phyloP scores from a whole-genome alignment of 1,284 basidiomycete species.

The Puccinia polysora region DNA sequence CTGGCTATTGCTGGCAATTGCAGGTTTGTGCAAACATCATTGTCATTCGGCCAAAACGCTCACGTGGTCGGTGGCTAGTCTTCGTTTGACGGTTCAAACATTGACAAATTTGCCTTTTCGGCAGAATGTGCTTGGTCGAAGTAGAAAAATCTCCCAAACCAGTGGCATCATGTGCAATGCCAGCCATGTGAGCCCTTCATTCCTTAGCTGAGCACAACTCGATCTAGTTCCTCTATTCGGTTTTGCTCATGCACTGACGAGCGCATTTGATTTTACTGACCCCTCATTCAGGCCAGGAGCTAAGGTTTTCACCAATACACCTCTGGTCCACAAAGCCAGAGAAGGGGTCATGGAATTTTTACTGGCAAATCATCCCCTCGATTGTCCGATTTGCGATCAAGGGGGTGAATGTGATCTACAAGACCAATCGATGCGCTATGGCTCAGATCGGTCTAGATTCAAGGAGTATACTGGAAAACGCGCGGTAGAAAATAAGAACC shows the following conservation, averaged over 20 bases:
- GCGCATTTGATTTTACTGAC: too few relatives aligned
- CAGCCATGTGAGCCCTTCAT: slow-evolving; percentile 65
- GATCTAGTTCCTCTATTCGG: too few relatives aligned
- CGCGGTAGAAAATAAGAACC: slow-evolving; percentile 95
- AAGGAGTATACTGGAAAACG: slow-evolving; percentile 98
- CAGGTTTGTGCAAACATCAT: slow-evolving; percentile 73
- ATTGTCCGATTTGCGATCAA: slow-evolving; percentile 98
- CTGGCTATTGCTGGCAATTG: slow-evolving; percentile 93
- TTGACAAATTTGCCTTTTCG: slow-evolving; percentile 45
- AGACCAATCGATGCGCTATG: slow-evolving; percentile 99
- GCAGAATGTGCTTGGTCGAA: slow-evolving; percentile 92
- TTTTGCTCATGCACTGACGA: too few relatives aligned
- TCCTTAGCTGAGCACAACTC: too few relatives aligned
- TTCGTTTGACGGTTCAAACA: too few relatives aligned
- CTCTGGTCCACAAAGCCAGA: slow-evolving; percentile 87
- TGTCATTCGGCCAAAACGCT: too few relatives aligned
- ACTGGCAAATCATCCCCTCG: slow-evolving; percentile 92
- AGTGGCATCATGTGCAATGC: slow-evolving; percentile 85
- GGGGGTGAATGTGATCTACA: slow-evolving; percentile 96
- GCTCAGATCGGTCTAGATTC: slow-evolving; percentile 92
- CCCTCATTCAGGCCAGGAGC: slow-evolving; percentile 63
- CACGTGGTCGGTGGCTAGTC: too few relatives aligned
- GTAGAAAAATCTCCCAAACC: slow-evolving; percentile 93
- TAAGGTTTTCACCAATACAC: slow-evolving; percentile 93
- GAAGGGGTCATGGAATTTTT: slow-evolving; percentile 99